Evolutionary conservation across 192 early-diverging fungal species (phyloP).

Genomic region (Rhizophagus sp.): DNA sequence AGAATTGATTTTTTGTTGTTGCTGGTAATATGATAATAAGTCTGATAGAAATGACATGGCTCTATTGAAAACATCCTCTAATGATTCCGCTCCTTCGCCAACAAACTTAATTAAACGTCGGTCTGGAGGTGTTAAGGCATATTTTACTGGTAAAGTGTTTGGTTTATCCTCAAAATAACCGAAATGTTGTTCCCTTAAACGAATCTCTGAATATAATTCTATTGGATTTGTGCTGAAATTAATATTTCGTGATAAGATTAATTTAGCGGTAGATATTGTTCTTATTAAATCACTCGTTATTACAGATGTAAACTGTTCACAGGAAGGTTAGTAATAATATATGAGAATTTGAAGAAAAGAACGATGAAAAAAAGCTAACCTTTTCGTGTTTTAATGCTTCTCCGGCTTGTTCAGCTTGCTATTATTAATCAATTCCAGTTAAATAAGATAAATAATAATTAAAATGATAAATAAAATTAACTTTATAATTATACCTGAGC

Average conservation of each 20-base stretch:
- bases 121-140: not conserved
- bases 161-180: not conserved
- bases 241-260: not conserved
- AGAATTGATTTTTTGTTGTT: not conserved
- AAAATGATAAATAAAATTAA: not conserved
- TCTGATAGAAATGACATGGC: not conserved
- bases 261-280: not conserved
- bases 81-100: not conserved
- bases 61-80: not conserved
- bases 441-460: not conserved
- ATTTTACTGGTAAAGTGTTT: not conserved
- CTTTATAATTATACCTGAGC: not conserved
- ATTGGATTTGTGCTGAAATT: not conserved
- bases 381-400: not conserved
- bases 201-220: not conserved
- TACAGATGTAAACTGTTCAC: not conserved
- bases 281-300: not conserved
- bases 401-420: not conserved
- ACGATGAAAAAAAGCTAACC: not conserved
- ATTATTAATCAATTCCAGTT: not conserved
- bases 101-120: not conserved
- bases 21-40: not conserved
- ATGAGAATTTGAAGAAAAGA: not conserved
- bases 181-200: not conserved
- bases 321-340: not conserved